Percentiles rank a stretch among this genome's conserved stretches.
Evolutionary conservation across 495 filamentous ascomycete species (phyloP).

Genomic region (Cryomyces minteri): DNA sequence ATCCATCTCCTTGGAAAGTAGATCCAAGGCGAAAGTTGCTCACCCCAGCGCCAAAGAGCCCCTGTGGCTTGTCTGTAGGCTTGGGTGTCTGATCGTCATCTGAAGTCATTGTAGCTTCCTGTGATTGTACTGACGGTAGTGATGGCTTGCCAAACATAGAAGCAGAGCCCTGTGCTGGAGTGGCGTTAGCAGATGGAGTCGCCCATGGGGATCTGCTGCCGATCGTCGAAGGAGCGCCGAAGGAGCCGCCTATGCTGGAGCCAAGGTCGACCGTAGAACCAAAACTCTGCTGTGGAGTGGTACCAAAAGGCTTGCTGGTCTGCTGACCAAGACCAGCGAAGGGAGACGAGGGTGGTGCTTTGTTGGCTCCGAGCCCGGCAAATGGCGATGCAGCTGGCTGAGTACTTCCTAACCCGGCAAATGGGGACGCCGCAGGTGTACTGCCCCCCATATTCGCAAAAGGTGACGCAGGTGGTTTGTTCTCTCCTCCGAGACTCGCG

Average conservation of each 20-base stretch:
- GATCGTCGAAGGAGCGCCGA: constrained; percentile 4
- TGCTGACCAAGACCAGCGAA: not conserved
- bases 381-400: constrained; percentile 1
- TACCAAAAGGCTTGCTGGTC: constrained; percentile 4
- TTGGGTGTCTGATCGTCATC: constrained; percentile 1
- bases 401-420: constrained; percentile 3
- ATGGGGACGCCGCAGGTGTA: constrained; percentile 1
- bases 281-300: constrained; percentile 14
- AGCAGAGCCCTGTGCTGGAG: constrained; percentile 3
- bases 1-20: constrained; percentile 67
- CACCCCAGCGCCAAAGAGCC: constrained; percentile 29
- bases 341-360: no score
- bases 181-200: constrained; percentile 3
- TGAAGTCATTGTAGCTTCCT: constrained; percentile 7
- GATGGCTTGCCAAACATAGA: constrained; percentile 6
- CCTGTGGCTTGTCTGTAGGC: constrained; percentile 3
- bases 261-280: constrained; percentile 21
- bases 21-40: constrained; percentile 51
- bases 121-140: not conserved
- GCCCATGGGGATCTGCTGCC: not conserved
- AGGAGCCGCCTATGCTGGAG: constrained; percentile 12
- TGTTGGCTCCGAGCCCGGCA: no score
- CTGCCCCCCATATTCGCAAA: not conserved
- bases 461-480: constrained; percentile 2
- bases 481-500: constrained; percentile 7